A percentile compares a stretch with the other conserved stretches of the same genome.
phyloP scores from a whole-genome alignment of 768 basidiomycete genomes.

The Russula earlei region DNA sequence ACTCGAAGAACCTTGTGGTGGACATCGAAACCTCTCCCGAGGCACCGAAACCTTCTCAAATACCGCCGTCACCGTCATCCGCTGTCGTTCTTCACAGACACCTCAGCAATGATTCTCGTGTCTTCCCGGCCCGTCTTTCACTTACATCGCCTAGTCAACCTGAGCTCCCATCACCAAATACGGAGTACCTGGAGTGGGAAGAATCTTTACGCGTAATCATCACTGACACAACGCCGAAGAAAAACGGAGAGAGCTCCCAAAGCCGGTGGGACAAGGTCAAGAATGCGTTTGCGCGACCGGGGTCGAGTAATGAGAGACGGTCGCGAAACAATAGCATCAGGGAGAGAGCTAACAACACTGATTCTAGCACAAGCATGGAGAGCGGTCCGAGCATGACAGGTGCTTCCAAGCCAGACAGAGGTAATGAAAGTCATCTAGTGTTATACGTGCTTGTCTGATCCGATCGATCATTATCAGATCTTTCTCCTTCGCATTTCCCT shows the following conservation, averaged over 20 bases:
- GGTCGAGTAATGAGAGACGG: slow-evolving; percentile 59
- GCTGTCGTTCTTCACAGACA: slow-evolving; percentile 34
- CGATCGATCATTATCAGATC: slow-evolving; percentile 3
- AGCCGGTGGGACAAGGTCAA: slow-evolving; percentile 70
- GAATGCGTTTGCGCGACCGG: slow-evolving; percentile 53
- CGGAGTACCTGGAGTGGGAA: slow-evolving; percentile 25
- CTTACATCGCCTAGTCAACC: slow-evolving; percentile 51
- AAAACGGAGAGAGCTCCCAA: slow-evolving; percentile 43
- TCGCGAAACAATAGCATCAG: slow-evolving; percentile 73
- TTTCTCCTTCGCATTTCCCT: slow-evolving; percentile 31
- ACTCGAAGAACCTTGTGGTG: slow-evolving; percentile 52
- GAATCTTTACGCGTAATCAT: slow-evolving; percentile 22
- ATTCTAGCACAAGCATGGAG: slow-evolving; percentile 26
- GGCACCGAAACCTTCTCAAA: slow-evolving; percentile 30
- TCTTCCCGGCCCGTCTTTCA: slow-evolving; percentile 52
- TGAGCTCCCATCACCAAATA: slow-evolving; percentile 47
- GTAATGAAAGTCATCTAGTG: neutral
- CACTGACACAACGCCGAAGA: slow-evolving; percentile 38
- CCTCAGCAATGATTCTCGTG: slow-evolving; percentile 43
- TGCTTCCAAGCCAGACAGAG: slow-evolving; percentile 15
- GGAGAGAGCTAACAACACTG: slow-evolving; percentile 56
- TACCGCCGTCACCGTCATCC: slow-evolving; percentile 43
- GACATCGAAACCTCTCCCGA: slow-evolving; percentile 57
- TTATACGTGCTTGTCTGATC: neutral
- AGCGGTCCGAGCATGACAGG: slow-evolving; percentile 21